Percentiles rank a stretch among this genome's conserved stretches.
phyloP scores from a whole-genome alignment of 208 protist species.

The Lotmaria passim region DNA sequence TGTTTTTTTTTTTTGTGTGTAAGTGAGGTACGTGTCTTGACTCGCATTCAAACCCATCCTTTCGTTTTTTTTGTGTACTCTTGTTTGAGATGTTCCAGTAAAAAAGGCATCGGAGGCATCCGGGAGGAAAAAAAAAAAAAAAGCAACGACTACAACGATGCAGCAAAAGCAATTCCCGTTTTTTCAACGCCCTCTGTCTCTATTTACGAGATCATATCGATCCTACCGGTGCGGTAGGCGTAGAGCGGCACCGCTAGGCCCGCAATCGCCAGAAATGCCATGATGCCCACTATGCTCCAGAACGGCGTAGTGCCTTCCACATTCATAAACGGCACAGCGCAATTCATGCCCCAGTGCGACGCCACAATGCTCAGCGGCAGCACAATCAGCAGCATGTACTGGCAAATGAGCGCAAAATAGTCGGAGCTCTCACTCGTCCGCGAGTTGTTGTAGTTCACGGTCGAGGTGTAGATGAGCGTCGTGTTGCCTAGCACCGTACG shows the following conservation, averaged over 20 bases:
- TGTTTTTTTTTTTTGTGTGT: too few relatives aligned
- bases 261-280: constrained; percentile 28
- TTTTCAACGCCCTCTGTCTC: not conserved
- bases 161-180: not conserved
- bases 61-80: too few relatives aligned
- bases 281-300: constrained; percentile 48
- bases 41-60: too few relatives aligned
- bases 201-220: constrained; percentile 42
- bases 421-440: constrained; percentile 50
- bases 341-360: constrained; percentile 78
- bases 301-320: constrained; percentile 48
- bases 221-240: constrained; percentile 37
- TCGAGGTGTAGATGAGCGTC: constrained; percentile 72
- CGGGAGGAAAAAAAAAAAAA: not conserved
- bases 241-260: constrained; percentile 47
- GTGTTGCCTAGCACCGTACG: constrained; percentile 59
- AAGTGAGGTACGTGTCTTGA: too few relatives aligned
- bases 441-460: constrained; percentile 46
- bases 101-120: not conserved
- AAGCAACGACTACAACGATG: not conserved
- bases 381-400: constrained; percentile 49
- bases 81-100: too few relatives aligned
- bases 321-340: constrained; percentile 46
- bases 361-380: constrained; percentile 62
- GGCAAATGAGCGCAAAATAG: constrained; percentile 52